phyloP scores from a whole-genome alignment of 768 basidiomycete species.

The Termitomyces sp. region DNA sequence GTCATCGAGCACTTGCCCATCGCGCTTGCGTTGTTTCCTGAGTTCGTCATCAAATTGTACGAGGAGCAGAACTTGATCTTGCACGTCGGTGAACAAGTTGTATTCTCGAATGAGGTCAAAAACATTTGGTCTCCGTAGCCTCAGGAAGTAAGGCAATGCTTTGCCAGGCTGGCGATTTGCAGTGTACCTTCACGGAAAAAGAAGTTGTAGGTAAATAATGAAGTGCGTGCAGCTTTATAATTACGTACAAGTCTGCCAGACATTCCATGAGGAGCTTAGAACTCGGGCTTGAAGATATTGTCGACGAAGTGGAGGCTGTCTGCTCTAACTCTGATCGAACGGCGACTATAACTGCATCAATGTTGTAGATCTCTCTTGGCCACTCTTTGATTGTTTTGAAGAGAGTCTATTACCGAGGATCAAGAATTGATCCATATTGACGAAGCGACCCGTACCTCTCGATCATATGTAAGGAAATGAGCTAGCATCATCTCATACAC shows the following conservation, averaged over 20 bases:
- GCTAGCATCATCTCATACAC: slow-evolving; percentile 96
- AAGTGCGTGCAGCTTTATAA: too few relatives aligned
- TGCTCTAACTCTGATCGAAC: slow-evolving; percentile 78
- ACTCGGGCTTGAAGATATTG: slow-evolving; percentile 35
- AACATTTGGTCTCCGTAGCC: slow-evolving; percentile 81
- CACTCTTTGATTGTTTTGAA: slow-evolving; percentile 78
- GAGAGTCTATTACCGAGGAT: slow-evolving; percentile 45
- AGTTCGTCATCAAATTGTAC: slow-evolving; percentile 94
- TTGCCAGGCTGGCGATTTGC: slow-evolving; percentile 90
- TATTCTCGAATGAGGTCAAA: slow-evolving; percentile 92
- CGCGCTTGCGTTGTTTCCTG: slow-evolving; percentile 48
- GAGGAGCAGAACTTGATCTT: slow-evolving; percentile 86
- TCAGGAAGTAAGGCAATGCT: slow-evolving; percentile 85
- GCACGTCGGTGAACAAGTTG: slow-evolving; percentile 91
- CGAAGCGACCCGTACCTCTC: slow-evolving; percentile 37
- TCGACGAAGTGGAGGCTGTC: slow-evolving; percentile 42
- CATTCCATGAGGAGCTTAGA: slow-evolving; percentile 84
- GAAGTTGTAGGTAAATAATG: background rate
- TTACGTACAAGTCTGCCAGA: slow-evolving; percentile 76
- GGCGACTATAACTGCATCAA: slow-evolving; percentile 82
- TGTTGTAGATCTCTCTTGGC: slow-evolving; percentile 89
- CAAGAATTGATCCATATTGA: background rate
- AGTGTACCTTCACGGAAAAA: slow-evolving; percentile 51
- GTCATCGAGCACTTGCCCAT: slow-evolving; percentile 31
- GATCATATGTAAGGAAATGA: slow-evolving; percentile 76